These are phyloP conservation scores for Sphagnurus paluster DNA, from an alignment of 1,284 basidiomycete species.

Conservation along the genomic window DNA sequence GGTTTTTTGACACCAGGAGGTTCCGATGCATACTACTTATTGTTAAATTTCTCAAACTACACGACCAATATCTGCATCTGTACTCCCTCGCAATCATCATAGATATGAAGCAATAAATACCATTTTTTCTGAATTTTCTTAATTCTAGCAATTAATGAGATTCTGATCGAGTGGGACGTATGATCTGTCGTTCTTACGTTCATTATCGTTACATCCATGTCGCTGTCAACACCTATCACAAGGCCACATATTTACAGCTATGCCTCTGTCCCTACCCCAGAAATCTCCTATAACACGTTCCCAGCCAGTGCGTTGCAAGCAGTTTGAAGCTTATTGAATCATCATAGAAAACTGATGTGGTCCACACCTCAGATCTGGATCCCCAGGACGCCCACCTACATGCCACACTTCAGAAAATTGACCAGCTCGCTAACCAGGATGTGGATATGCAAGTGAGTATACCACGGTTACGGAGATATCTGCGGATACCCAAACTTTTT, in stretches of 20 bases:
- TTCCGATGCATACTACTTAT: slow-evolving; percentile 14
- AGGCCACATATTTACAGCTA: slow-evolving; percentile 4
- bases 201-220: neutral
- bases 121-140: slow-evolving; percentile 19
- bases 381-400: slow-evolving; percentile 28
- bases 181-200: neutral
- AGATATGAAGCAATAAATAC: slow-evolving; percentile 18
- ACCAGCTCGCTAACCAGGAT: slow-evolving; percentile 57
- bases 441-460: slow-evolving; percentile 65
- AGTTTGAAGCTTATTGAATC: neutral
- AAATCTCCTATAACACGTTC: slow-evolving; percentile 6
- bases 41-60: slow-evolving; percentile 11
- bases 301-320: slow-evolving; percentile 14
- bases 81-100: slow-evolving; percentile 17
- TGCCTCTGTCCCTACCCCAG: slow-evolving; percentile 13
- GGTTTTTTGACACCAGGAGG: slow-evolving; percentile 8
- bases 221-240: slow-evolving; percentile 2
- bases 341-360: neutral
- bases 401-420: slow-evolving; percentile 48
- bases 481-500: slow-evolving; percentile 2
- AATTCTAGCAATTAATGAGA: too few species aligned
- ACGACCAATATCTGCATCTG: slow-evolving; percentile 16
- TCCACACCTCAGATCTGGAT: slow-evolving; percentile 21
- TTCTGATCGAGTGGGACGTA: neutral
- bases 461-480: slow-evolving; percentile 3